A percentile compares a stretch with the other conserved stretches of the same genome.
These are phyloP conservation scores for Coniella vitis DNA, from an alignment of 2,329 filamentous ascomycete species.

Conservation along the genomic window DNA sequence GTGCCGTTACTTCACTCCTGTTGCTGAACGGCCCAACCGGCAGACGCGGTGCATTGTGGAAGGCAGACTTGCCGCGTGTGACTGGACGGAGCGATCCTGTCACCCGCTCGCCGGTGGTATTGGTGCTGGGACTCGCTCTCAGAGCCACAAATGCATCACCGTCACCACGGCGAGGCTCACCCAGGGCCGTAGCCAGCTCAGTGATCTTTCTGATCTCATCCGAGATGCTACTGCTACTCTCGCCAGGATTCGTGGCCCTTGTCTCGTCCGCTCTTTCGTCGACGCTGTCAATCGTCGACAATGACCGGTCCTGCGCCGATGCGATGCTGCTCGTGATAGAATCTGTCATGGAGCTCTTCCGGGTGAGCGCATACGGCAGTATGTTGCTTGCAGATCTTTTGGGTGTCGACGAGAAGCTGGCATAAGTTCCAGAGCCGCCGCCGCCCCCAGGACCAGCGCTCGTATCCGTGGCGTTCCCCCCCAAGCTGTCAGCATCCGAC, in stretches of 20 bases:
- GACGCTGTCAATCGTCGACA: conserved; percentile 52
- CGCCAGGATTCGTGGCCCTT: not conserved
- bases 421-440: conserved; percentile 24
- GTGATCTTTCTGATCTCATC: conserved; percentile 9
- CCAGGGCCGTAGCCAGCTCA: not conserved
- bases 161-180: not conserved
- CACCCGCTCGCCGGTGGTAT: not conserved
- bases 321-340: conserved; percentile 40
- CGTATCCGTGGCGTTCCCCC: conserved; percentile 29
- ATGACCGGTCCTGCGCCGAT: conserved; percentile 29
- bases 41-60: not conserved
- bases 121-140: not conserved
- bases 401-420: conserved; percentile 36
- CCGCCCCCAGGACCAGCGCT: conserved; percentile 23
- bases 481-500: conserved; percentile 36
- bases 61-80: not conserved
- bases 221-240: conserved; percentile 5
- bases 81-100: not conserved
- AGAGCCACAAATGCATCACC: conserved; percentile 8
- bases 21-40: not conserved
- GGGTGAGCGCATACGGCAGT: conserved; percentile 1
- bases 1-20: conserved; percentile 1
- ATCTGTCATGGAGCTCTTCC: conserved; percentile 11
- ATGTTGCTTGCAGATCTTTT: conserved; percentile 23
- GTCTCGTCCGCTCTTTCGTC: conserved; percentile 36